Base-by-base conservation (phyloP, 495 filamentous ascomycete genomes). In the Neurospora terricola region DNA sequence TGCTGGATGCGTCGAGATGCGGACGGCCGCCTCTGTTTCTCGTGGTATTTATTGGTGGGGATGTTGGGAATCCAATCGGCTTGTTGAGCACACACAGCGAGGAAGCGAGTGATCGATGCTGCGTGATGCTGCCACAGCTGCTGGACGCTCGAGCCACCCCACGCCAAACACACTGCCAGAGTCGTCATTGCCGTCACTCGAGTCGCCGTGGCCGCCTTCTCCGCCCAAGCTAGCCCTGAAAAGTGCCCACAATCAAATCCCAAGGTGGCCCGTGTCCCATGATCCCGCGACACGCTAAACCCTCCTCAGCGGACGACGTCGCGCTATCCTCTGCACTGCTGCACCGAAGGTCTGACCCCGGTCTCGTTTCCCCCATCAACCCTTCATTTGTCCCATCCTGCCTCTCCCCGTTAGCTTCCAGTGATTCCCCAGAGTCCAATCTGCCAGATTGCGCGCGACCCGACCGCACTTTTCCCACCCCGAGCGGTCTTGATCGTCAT, bases 191-290 rank as follows among this genome's bases (percentile, higher is more conserved):
- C 73, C 70, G 73, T 74, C 45, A 72, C 73, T 66, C 23, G 21
- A 45, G 42, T 45, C 42, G n/a, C 43, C 43, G 48, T 59, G 48
- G 48, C 48, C 48, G 21, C 10, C 45, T 54, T 62, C 54, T 62
- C 54, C 54, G 54, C 54, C 54, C 54, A 66, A 34, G 54, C 54
- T 66, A 34, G 54, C 54, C 54, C 54, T 62, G 21, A 62, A 62
- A 34, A 27, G 54, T 34, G 54, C 54, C 54, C 54, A 62, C 54
- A 62, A 62, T 34, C 54, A 62, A 62, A 34, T 66, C 54, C 54
- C 27, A 38, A 36, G 18, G 37, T 75, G 79, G 78, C 45, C 77
- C 77, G 79, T 80, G 79, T 72, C 68, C 48, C 66, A 66, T 66
- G 54, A 66, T 66, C 54, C 54, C 54, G 54, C 36, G 36, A 70